Base-by-base conservation (phyloP, 169 alveolate genomes). In the Eimeria necatrix region DNA sequence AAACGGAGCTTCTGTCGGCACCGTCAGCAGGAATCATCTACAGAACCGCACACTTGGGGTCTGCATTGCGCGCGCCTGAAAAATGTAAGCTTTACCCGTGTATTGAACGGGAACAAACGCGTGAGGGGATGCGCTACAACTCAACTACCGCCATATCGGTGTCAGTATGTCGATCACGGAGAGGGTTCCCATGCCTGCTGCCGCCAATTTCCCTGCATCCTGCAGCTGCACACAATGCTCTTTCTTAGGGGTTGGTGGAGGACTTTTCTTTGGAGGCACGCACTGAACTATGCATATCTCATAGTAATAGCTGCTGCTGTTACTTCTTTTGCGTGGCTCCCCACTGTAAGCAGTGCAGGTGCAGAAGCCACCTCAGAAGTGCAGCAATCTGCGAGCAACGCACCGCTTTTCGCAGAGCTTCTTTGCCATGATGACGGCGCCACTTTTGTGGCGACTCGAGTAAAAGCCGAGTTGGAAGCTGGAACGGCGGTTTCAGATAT, bases 371-470 rank as follows among this genome's bases (percentile, higher is more conserved):
- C 68, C 90, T 22, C 3, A 53, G 74, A n/a, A 76, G 64, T 20
- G 56, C n/a, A 16, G 0, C 74, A 16, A 26, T 10, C 64, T 85
- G 81, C 18, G 46, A 46, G 61, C 26, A 18, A 4, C 64, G 49
- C 22, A 51, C 41, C 60, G 93, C 93, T 85, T 59, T 59, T 85
- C 60, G 93, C 80, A 59, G 93, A 60, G 64, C 81, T 80, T 41
- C 93, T 85, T 20, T 32, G 41, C 41, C 51, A 85, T n/a, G 76
- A 80, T 46, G 81, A 85, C 14, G 93, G 26, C 48, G 14, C 24
- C 20, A 48, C 83, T 60, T 85, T 85, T 48, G 93, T 85, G n/a
- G 53, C 61, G 14, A 46, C 61, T 18, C 80, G 73, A 18, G 64
- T 85, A 9, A 14, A 85, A 10, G 93, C 78, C 26, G 93, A 78